Evolutionary conservation across 202 grass and related monocot genomes (phyloP).

Genomic region (Zoysia matrella): DNA sequence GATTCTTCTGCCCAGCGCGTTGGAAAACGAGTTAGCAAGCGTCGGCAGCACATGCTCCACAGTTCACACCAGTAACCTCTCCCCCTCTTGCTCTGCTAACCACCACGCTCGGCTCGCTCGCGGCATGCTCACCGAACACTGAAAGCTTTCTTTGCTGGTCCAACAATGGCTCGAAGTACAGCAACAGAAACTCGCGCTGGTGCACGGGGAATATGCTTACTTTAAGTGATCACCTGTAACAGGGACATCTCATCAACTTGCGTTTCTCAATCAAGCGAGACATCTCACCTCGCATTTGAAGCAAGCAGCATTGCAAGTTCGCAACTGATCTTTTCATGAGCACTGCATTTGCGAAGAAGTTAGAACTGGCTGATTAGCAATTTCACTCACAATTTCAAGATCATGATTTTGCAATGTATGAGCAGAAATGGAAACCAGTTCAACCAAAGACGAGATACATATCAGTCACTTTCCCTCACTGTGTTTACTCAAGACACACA

Average conservation of each 20-base stretch:
- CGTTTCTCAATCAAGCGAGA: background rate
- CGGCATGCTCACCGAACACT: conserved; percentile 29
- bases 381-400: background rate
- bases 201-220: background rate
- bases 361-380: background rate
- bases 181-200: conserved; percentile 12
- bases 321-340: background rate
- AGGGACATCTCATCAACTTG: conserved; percentile 7
- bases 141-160: background rate
- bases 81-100: background rate
- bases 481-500: background rate
- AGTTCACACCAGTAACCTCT: conserved; percentile 30
- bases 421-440: background rate
- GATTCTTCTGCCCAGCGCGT: background rate
- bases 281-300: background rate
- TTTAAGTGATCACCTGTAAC: background rate
- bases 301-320: background rate
- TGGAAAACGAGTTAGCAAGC: background rate
- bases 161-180: background rate
- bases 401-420: background rate
- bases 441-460: background rate
- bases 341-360: conserved; percentile 1
- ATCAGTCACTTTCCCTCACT: background rate
- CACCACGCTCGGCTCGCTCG: background rate
- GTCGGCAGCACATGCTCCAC: conserved; percentile 28